Conservation (phyloP, 1,139 yeast genomes). For the Scheffersomyces lignicola region DNA sequence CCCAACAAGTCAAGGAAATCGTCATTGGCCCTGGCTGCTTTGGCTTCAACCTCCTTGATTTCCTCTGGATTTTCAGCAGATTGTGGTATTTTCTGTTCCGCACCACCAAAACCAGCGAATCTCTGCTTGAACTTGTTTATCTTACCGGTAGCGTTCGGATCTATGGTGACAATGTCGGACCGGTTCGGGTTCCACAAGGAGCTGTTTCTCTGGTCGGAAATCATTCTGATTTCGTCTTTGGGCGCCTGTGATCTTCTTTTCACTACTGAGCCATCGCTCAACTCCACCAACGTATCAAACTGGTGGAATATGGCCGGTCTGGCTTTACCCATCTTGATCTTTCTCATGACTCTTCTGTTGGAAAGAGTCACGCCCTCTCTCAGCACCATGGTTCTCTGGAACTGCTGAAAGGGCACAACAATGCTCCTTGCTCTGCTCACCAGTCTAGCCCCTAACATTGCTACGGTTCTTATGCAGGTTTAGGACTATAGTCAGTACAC, state of each 20-base stretch:
- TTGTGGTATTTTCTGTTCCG: conserved; percentile 15
- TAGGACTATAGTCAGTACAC: no score
- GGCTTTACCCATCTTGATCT: conserved; percentile 70
- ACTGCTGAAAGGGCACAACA: conserved; percentile 12
- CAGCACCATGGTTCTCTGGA: conserved; percentile 28
- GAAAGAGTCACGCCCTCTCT: conserved; percentile 43
- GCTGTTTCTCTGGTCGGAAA: conserved; percentile 84
- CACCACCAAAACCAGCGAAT: conserved; percentile 53
- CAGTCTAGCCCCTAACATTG: conserved; percentile 1
- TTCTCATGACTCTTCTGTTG: conserved; percentile 54
- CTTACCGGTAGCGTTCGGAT: conserved; percentile 83
- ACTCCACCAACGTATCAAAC: conserved; percentile 82
- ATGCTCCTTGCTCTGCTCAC: not conserved
- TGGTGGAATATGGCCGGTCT: conserved; percentile 92
- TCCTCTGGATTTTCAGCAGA: conserved; percentile 19
- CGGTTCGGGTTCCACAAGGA: conserved; percentile 87
- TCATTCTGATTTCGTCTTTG: conserved; percentile 79
- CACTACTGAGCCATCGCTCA: conserved; percentile 91
- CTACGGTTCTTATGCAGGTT: conserved; percentile 1
- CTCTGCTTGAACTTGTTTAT: conserved; percentile 81
- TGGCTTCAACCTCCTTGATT: conserved; percentile 15
- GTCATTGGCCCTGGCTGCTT: conserved; percentile 28
- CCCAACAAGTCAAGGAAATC: conserved; percentile 65
- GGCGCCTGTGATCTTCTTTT: conserved; percentile 85
- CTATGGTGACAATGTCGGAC: conserved; percentile 70